These are phyloP conservation scores for Acorus calamus DNA, from an alignment of 106 monocot genomes.

Conservation along the genomic window DNA sequence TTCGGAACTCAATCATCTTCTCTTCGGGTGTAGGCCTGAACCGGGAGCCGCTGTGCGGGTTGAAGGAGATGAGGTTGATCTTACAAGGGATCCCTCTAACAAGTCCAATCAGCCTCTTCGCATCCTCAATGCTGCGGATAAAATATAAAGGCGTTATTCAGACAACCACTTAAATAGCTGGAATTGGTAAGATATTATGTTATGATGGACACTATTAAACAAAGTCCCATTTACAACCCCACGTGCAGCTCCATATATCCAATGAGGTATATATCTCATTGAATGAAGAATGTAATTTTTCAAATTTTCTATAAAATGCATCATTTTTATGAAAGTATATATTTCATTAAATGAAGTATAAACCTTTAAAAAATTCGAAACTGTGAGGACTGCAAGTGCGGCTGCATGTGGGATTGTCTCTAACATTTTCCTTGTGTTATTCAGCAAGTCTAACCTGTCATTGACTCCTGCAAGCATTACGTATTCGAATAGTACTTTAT, in stretches of 20 bases:
- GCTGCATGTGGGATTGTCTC: not conserved
- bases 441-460: constrained; percentile 47
- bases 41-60: constrained; percentile 66
- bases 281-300: too few relatives aligned
- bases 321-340: constrained; percentile 1
- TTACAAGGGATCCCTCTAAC: constrained; percentile 84
- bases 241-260: too few relatives aligned
- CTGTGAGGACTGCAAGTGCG: not conserved
- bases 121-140: constrained; percentile 60
- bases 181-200: too few relatives aligned
- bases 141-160: not conserved
- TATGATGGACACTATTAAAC: too few relatives aligned
- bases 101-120: constrained; percentile 58
- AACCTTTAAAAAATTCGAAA: not conserved
- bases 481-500: constrained; percentile 87
- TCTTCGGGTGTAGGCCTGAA: constrained; percentile 72
- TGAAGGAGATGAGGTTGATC: constrained; percentile 88
- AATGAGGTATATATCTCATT: too few relatives aligned
- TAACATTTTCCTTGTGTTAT: not conserved
- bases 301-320: not conserved
- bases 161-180: too few relatives aligned
- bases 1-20: constrained; percentile 83
- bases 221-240: too few relatives aligned
- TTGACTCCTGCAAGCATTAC: constrained; percentile 94
- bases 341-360: not conserved